Percentiles rank a stretch among this genome's conserved stretches.
These are phyloP conservation scores for Epicoccum nigrum DNA, from an alignment of 2,329 filamentous ascomycete species.

Conservation along the genomic window DNA sequence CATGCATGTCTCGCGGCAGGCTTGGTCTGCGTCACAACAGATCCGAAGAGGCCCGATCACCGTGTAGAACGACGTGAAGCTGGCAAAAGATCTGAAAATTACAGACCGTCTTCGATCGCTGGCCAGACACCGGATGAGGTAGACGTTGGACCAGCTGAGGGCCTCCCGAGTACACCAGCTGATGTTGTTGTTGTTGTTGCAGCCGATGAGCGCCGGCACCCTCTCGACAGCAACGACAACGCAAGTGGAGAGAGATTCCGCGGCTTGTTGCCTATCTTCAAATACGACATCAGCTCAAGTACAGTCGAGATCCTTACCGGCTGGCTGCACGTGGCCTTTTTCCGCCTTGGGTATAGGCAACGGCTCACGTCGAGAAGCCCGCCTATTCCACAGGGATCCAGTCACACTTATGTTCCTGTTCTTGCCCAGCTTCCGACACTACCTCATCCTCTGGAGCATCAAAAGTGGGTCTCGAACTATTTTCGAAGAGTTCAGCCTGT, in stretches of 20 bases:
- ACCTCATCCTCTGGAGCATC: not conserved
- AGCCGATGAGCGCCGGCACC: not conserved
- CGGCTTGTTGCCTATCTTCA: not conserved
- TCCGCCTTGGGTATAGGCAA: not conserved
- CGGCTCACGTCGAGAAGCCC: not conserved
- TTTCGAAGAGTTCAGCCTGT: not conserved
- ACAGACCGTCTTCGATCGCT: not conserved
- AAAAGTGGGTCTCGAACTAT: not conserved
- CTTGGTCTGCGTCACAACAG: not conserved
- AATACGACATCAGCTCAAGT: not conserved
- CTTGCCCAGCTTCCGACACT: not conserved
- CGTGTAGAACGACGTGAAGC: not conserved
- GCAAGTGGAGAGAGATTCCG: not conserved
- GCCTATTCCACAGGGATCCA: not conserved
- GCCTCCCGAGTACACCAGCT: too few relatives aligned
- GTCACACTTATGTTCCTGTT: not conserved
- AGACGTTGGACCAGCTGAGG: too few relatives aligned
- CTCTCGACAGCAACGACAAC: not conserved
- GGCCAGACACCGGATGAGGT: not conserved
- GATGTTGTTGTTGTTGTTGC: not conserved
- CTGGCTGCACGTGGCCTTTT: not conserved
- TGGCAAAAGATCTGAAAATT: not conserved
- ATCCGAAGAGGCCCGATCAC: not conserved
- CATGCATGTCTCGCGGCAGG: not conserved
- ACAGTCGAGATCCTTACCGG: not conserved